Conservation (phyloP, 768 basidiomycete species). For the Ramaria rubella region DNA sequence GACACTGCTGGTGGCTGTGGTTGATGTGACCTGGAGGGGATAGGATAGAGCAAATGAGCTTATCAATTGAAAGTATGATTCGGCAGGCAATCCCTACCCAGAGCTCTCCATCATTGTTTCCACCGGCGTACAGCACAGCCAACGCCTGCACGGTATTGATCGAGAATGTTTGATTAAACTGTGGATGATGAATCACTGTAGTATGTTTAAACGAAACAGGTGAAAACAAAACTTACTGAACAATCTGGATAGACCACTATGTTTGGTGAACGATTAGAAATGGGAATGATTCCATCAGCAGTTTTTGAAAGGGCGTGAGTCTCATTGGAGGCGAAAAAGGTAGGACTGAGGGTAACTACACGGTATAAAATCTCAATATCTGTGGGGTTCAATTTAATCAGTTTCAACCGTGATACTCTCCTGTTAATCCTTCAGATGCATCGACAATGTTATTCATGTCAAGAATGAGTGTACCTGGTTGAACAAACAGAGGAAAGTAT, state of each 20-base stretch:
- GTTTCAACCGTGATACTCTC: constrained; percentile 59
- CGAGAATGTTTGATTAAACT: constrained; percentile 67
- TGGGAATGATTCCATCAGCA: constrained; percentile 60
- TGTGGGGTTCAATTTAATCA: too few relatives aligned
- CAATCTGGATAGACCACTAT: constrained; percentile 69
- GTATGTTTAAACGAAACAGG: neutral
- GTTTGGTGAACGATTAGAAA: constrained; percentile 56
- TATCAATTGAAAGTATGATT: neutral
- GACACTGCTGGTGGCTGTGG: too few relatives aligned
- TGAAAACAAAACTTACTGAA: constrained; percentile 37
- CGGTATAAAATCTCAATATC: neutral
- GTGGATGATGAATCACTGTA: neutral
- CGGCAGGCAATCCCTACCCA: constrained; percentile 57
- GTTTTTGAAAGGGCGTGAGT: constrained; percentile 50
- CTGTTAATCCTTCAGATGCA: constrained; percentile 39
- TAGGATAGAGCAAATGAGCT: neutral
- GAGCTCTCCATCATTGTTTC: constrained; percentile 63
- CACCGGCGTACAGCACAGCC: constrained; percentile 66
- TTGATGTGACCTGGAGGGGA: too few relatives aligned
- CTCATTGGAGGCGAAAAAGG: constrained; percentile 58
- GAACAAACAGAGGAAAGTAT: constrained; percentile 62
- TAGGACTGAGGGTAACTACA: constrained; percentile 60
- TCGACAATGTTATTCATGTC: constrained; percentile 67
- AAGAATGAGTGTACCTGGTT: constrained; percentile 62
- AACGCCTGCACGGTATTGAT: constrained; percentile 59